These are phyloP conservation scores for Cercospora nicotianae DNA, from an alignment of 2,329 filamentous ascomycete genomes.

Conservation along the genomic window DNA sequence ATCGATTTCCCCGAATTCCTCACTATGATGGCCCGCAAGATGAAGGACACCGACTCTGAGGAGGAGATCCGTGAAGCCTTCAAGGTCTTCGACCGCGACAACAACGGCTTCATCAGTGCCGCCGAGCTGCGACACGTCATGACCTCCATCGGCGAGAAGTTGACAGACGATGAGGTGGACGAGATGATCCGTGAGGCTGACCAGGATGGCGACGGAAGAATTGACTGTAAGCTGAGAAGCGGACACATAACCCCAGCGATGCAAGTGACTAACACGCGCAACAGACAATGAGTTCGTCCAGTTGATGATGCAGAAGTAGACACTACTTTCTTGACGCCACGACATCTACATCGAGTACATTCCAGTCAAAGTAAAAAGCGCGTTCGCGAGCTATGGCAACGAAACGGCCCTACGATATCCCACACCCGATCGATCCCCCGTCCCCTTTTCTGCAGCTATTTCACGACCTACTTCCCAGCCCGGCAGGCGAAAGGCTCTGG, in stretches of 20 bases:
- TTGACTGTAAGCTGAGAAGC: conserved; percentile 56
- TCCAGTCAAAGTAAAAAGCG: conserved; percentile 1
- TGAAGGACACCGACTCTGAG: conserved; percentile 62
- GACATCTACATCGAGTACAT: conserved; percentile 6
- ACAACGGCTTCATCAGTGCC: conserved; percentile 64
- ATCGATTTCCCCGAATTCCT: conserved; percentile 68
- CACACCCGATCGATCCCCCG: background rate
- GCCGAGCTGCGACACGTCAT: conserved; percentile 64
- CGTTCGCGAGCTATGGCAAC: background rate
- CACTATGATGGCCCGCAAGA: conserved; percentile 65
- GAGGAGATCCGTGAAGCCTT: conserved; percentile 66
- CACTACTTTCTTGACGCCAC: background rate
- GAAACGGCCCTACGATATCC: conserved; percentile 2
- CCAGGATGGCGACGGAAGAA: conserved; percentile 63
- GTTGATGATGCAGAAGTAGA: conserved; percentile 59
- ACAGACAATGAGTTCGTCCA: conserved; percentile 58
- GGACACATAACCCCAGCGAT: too few relatives aligned
- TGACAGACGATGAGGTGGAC: conserved; percentile 64
- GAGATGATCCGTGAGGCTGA: conserved; percentile 67
- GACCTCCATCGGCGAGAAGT: conserved; percentile 64
- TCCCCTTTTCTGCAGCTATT: background rate
- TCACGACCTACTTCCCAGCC: background rate
- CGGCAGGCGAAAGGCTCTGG: background rate
- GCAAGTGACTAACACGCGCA: conserved; percentile 5
- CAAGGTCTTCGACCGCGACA: conserved; percentile 66